A percentile compares a stretch with the other conserved stretches of the same genome.
Conservation (phyloP, 225 moss, liverwort and hornwort species). For the Marchantia paleacea region DNA sequence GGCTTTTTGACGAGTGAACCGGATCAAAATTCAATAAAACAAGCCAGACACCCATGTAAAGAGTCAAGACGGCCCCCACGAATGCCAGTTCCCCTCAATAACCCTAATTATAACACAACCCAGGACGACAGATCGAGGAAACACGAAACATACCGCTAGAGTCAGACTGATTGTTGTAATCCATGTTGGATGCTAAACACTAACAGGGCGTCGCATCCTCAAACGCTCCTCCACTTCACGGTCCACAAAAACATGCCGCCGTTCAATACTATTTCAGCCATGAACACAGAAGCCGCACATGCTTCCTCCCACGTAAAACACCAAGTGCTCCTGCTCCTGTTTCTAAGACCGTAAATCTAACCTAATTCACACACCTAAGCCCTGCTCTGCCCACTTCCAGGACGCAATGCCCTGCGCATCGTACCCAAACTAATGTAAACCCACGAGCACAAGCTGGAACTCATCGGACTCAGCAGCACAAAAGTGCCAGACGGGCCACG, state of each 20-base stretch:
- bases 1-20: too few species aligned
- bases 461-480: background rate
- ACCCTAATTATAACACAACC: background rate
- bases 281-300: background rate
- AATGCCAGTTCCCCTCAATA: background rate
- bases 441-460: background rate
- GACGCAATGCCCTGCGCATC: conserved; percentile 10
- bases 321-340: conserved; percentile 1
- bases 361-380: background rate
- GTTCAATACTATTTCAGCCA: background rate
- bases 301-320: background rate
- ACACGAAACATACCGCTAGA: conserved; percentile 39
- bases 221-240: conserved; percentile 23
- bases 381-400: background rate
- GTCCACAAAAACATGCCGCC: conserved; percentile 7
- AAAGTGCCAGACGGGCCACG: background rate
- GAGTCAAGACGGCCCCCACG: background rate
- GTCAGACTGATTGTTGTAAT: conserved; percentile 43
- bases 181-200: conserved; percentile 28
- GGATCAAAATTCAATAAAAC: background rate
- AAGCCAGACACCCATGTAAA: background rate
- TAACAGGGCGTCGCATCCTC: conserved; percentile 31
- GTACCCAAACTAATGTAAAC: background rate
- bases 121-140: background rate
- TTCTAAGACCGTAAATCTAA: conserved; percentile 9